phyloP scores from a whole-genome alignment of 1,139 yeast species.

The Yamadazyma songkhlaensis region DNA sequence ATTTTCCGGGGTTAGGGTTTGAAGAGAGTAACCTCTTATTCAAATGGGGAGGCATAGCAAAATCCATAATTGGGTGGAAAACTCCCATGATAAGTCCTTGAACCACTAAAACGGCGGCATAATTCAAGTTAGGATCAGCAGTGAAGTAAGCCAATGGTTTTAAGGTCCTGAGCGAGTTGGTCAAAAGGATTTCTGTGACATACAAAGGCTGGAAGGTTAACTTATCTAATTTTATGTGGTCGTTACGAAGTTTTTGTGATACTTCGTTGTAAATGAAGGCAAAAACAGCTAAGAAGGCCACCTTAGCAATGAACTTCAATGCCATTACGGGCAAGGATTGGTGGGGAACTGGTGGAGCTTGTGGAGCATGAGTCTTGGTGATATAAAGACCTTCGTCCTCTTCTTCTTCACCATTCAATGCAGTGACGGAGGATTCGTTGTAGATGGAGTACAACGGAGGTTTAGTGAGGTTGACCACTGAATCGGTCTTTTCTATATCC shows the following conservation, averaged over 20 bases:
- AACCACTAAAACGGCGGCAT: conserved; percentile 25
- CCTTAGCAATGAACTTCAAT: conserved; percentile 17
- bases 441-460: conserved; percentile 51
- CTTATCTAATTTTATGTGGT: conserved; percentile 38
- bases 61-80: conserved; percentile 61
- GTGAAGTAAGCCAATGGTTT: conserved; percentile 18
- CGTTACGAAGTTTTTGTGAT: conserved; percentile 49
- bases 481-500: conserved; percentile 39
- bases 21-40: conserved; percentile 29
- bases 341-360: conserved; percentile 2
- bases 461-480: conserved; percentile 45
- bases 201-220: conserved; percentile 32
- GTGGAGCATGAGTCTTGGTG: conserved; percentile 5
- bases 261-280: conserved; percentile 52
- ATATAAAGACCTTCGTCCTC: conserved; percentile 5
- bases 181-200: conserved; percentile 32
- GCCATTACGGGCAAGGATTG: conserved; percentile 5
- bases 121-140: conserved; percentile 13
- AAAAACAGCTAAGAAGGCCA: conserved; percentile 36
- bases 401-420: conserved; percentile 25
- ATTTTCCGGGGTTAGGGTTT: conserved; percentile 29
- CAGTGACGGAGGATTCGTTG: conserved; percentile 37
- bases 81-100: conserved; percentile 66
- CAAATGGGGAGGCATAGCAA: conserved; percentile 34
- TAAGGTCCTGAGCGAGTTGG: conserved; percentile 28